These are phyloP conservation scores for Kuraishia cidri DNA, from an alignment of 805 yeast genomes.

Conservation along the genomic window DNA sequence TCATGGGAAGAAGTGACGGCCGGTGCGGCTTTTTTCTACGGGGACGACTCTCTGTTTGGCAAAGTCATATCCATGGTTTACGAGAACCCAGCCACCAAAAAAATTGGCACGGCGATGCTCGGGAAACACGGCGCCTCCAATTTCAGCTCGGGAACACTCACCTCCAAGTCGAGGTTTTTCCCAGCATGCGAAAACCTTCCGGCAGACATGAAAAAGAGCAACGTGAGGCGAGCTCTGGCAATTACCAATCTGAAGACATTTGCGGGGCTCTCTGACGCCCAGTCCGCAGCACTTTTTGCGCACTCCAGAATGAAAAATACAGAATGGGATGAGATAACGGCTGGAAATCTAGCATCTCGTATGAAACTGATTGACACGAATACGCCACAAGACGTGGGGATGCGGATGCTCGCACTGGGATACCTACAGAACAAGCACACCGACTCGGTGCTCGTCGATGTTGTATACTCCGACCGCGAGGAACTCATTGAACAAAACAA, in stretches of 20 bases:
- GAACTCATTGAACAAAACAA: conserved; percentile 58
- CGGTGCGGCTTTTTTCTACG: conserved; percentile 42
- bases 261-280: conserved; percentile 37
- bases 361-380: conserved; percentile 46
- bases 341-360: conserved; percentile 68
- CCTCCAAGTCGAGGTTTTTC: conserved; percentile 56
- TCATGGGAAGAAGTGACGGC: neutral
- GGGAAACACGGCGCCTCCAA: conserved; percentile 62
- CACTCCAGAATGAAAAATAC: conserved; percentile 10
- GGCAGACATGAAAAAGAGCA: conserved; percentile 36
- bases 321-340: conserved; percentile 74
- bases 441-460: conserved; percentile 57
- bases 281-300: conserved; percentile 1
- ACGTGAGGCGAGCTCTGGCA: conserved; percentile 70
- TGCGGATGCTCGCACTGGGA: conserved; percentile 46
- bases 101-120: conserved; percentile 44
- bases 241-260: conserved; percentile 62
- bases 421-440: conserved; percentile 38
- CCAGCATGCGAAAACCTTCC: conserved; percentile 71
- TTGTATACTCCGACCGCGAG: conserved; percentile 48
- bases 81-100: conserved; percentile 32
- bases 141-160: conserved; percentile 49
- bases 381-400: conserved; percentile 52
- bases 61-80: conserved; percentile 42
- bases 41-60: conserved; percentile 36